Evolutionary conservation across 2,329 filamentous ascomycete species (phyloP), one percentile per base, ranked within the genome.

Genomic region (Fusarium sp.): DNA sequence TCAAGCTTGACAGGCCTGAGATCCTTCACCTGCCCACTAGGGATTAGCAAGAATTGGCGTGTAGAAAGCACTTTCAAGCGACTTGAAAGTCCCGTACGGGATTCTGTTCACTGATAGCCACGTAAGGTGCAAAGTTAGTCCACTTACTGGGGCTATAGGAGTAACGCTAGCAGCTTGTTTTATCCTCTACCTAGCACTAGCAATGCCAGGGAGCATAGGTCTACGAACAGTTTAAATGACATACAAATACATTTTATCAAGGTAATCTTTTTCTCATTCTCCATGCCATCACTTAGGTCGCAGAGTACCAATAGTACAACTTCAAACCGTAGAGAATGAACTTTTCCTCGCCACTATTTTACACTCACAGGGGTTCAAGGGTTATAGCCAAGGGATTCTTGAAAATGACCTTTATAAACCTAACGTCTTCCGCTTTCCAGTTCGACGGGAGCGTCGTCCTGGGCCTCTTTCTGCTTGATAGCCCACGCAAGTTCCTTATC

Each of bases 401-500:
- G 24, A 28, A 18, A 7, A 4, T 14, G 24, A 14, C 18, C 16
- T 14, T 20, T 5, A 2, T 14, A 12, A 7, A 10, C 2, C 3
- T 50, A 63, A 20, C 30, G 38, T 18, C 63, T 58, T 4, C 64
- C 54, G 12, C 47, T 51, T 22, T 72, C 65, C 5, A 72, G 20
- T 6, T 73, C 68, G 4, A 62, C 1, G 3, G 57, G 50, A 0
- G 33, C 35, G 0, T 65, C 41, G 0, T 45, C 71, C 5, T 73
- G 51, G 0, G 30, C 22, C 53, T 73, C 63, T 22, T 69, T 65
- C 3, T 74, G 55, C 39, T 73, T 73, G 0, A 73, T 61, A 14
- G 71, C 71, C 71, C 71, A 73, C 3, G 71, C 68, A 20, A 73
- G 31, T 12, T 73, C 68, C 20, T 73, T 61, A 28, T 73, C 71